Evolutionary conservation across 192 early-diverging fungal species (phyloP).

Genomic region (Thamnidium elegans): DNA sequence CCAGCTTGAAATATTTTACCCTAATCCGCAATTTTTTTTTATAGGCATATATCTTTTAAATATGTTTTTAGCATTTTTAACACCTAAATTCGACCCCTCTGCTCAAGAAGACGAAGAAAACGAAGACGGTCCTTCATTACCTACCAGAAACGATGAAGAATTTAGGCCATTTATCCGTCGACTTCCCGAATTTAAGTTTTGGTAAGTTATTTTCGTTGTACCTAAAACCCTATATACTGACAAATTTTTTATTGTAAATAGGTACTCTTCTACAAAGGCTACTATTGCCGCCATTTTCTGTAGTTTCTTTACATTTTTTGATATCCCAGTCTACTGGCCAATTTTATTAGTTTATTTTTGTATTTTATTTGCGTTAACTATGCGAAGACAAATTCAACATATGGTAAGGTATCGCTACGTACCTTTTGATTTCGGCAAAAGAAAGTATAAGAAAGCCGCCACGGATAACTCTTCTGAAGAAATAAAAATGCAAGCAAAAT

Average conservation of each 20-base stretch:
- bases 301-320: conserved; percentile 82
- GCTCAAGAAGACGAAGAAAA: conserved; percentile 63
- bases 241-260: conserved; percentile 22
- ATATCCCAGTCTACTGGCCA: conserved; percentile 99
- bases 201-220: conserved; percentile 52
- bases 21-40: background rate
- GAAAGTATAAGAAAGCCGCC: conserved; percentile 44
- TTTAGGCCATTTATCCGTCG: conserved; percentile 95
- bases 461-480: background rate
- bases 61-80: conserved; percentile 91
- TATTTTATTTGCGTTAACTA: conserved; percentile 90
- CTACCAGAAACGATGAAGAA: conserved; percentile 88
- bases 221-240: background rate
- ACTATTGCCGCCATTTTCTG: conserved; percentile 80
- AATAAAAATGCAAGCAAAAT: background rate
- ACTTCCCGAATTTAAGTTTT: conserved; percentile 98
- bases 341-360: conserved; percentile 95
- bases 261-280: conserved; percentile 80
- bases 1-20: background rate
- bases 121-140: conserved; percentile 70
- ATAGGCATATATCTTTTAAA: conserved; percentile 94
- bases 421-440: conserved; percentile 80
- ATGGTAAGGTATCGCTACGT: conserved; percentile 96
- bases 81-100: conserved; percentile 95
- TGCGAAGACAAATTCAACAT: conserved; percentile 95